Conservation (phyloP, 1,284 basidiomycete genomes). For the Fistulina hepatica region DNA sequence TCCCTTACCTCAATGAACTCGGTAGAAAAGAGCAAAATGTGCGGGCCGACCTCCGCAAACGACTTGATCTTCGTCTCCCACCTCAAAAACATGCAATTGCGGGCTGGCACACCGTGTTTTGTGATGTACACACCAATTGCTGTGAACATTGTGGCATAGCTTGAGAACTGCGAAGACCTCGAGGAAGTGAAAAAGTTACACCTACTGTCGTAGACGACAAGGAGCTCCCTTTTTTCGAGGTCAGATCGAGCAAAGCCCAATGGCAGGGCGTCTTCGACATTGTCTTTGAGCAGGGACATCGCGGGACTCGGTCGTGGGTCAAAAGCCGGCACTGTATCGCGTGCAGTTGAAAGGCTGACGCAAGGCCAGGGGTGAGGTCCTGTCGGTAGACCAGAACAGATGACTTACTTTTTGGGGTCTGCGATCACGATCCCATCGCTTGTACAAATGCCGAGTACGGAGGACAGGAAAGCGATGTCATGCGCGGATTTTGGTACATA, state of each 20-base stretch:
- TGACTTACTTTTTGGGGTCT: slow-evolving; percentile 53
- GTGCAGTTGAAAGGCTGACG: slow-evolving; percentile 29
- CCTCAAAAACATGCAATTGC: slow-evolving; percentile 50
- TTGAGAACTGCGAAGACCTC: neutral
- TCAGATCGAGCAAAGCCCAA: slow-evolving; percentile 57
- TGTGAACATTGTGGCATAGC: slow-evolving; percentile 15
- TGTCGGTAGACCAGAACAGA: slow-evolving; percentile 1
- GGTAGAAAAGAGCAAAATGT: slow-evolving; percentile 60
- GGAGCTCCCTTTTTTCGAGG: slow-evolving; percentile 41
- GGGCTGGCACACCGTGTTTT: slow-evolving; percentile 51
- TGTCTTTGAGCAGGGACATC: slow-evolving; percentile 43
- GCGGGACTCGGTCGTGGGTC: slow-evolving; percentile 30
- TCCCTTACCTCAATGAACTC: slow-evolving; percentile 66
- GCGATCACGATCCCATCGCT: slow-evolving; percentile 52
- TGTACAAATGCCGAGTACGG: slow-evolving; percentile 53
- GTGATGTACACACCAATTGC: slow-evolving; percentile 64
- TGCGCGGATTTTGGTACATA: slow-evolving; percentile 59
- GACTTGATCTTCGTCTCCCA: slow-evolving; percentile 62
- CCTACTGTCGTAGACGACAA: slow-evolving; percentile 66
- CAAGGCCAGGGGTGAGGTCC: slow-evolving; percentile 4
- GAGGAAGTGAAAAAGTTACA: slow-evolving; percentile 8
- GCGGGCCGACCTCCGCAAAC: slow-evolving; percentile 45
- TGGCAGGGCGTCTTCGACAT: slow-evolving; percentile 47
- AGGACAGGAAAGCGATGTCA: slow-evolving; percentile 45
- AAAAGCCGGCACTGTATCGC: too few relatives aligned